Evolutionary conservation across 805 yeast species (phyloP).

Genomic region (Ogataea thermomethanolica): DNA sequence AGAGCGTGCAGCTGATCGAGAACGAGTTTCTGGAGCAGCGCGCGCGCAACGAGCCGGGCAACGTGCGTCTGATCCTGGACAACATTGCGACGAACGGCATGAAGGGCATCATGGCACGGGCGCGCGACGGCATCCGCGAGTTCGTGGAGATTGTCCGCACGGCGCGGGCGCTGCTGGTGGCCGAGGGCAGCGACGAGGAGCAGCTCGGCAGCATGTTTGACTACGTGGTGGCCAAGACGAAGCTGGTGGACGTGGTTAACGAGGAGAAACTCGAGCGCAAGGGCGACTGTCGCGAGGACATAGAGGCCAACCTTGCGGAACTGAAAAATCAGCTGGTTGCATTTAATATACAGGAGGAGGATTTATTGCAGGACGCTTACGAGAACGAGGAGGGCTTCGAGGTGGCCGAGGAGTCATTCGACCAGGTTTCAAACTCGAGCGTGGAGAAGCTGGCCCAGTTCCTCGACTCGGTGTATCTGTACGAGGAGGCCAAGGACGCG

Average conservation of each 20-base stretch:
- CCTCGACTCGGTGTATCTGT: slow-evolving; percentile 32
- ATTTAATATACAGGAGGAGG: slow-evolving; percentile 27
- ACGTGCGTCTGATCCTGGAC: slow-evolving; percentile 12
- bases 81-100: slow-evolving; percentile 12
- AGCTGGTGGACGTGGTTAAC: slow-evolving; percentile 18
- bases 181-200: slow-evolving; percentile 2
- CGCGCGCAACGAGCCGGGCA: slow-evolving; percentile 7
- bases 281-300: slow-evolving; percentile 22
- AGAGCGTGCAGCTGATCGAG: slow-evolving; percentile 33
- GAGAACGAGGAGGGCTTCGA: slow-evolving; percentile 18
- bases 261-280: slow-evolving; percentile 16
- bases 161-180: slow-evolving; percentile 15
- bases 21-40: slow-evolving; percentile 7
- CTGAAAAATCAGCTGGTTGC: slow-evolving; percentile 26
- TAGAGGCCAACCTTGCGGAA: slow-evolving; percentile 27
- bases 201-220: slow-evolving; percentile 22
- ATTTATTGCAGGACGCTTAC: slow-evolving; percentile 22
- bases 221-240: slow-evolving; percentile 18
- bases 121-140: slow-evolving; percentile 23
- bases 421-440: slow-evolving; percentile 19
- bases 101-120: slow-evolving; percentile 20
- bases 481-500: slow-evolving; percentile 22
- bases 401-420: slow-evolving; percentile 17
- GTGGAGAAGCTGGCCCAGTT: slow-evolving; percentile 26
- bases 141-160: slow-evolving; percentile 31